Base-by-base conservation (phyloP, 257 asterid species). In the Plectranthus barbatus region DNA sequence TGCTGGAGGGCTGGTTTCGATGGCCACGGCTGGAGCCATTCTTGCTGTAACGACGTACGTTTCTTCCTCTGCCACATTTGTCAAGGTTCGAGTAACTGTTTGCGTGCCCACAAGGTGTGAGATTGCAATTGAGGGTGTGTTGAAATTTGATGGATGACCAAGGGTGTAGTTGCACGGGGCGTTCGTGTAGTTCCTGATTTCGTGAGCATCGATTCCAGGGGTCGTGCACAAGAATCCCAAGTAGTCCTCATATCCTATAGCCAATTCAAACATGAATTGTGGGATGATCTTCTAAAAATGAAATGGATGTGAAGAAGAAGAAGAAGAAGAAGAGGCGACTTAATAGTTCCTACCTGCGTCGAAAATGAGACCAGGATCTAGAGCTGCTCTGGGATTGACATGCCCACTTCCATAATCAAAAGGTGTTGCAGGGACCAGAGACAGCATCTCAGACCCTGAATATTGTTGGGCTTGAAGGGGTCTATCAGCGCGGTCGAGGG, bases 91-190 rank as follows among this genome's bases (percentile, higher is more conserved):
- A 14, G 88, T 84, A 17, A 87, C 86, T 0, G 87, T 85, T 66
- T 61, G 88, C 50, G 95, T 85, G 66, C 99, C 95, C 76, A 90
- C 95, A 24, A 93, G 99, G 56, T 81, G 96, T 66, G 99, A 77
- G 58, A 87, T 78, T 18, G 96, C 67, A 71, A 93, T 82, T 1
- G 99, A 93, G 29, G 99, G 97, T 17, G 72, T 60, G 77, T 93
- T 93, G 73, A 93, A 80, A 69, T 93, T 93, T 9, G 94, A 84
- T 31, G 97, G 97, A 47, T 74, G 96, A 33, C 82, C 92, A 3
- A 93, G 86, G 36, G 95, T 90, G 80, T 93, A 93, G 60, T 87
- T 93, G 88, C 99, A 93, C 33, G 96, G 94, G 21, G 81, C 74
- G 34, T 87, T 71, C 1, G 90, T 87, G 90, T 77, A 81, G 45